Conservation (phyloP, 768 basidiomycete species). For the Boletus insuetus region DNA sequence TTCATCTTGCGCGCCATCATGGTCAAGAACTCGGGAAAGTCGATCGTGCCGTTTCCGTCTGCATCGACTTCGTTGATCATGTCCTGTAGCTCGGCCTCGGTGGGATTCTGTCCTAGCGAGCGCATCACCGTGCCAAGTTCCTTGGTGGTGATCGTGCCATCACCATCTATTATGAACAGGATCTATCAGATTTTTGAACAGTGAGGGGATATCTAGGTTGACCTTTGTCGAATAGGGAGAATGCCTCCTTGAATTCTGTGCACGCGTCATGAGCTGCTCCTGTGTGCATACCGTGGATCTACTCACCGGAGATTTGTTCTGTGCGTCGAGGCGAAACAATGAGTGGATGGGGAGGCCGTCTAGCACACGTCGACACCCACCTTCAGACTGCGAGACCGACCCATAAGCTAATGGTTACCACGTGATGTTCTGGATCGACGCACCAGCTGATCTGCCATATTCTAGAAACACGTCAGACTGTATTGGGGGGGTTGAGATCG, state of each 20-base stretch:
- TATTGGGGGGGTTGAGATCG: background rate
- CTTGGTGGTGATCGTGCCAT: constrained; percentile 88
- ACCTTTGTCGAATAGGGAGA: constrained; percentile 98
- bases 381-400: constrained; percentile 48
- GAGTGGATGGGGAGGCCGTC: background rate
- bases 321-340: constrained; percentile 7
- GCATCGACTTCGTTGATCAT: constrained; percentile 96
- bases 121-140: constrained; percentile 95
- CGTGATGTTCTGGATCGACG: constrained; percentile 23
- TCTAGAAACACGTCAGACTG: constrained; percentile 17
- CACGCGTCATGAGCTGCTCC: constrained; percentile 1
- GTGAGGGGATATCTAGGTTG: background rate
- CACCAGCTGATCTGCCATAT: constrained; percentile 60
- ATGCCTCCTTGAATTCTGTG: constrained; percentile 97
- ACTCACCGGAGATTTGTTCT: constrained; percentile 91
- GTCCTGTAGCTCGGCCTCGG: constrained; percentile 87
- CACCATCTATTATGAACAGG: constrained; percentile 57
- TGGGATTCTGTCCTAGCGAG: constrained; percentile 89
- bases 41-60: constrained; percentile 85
- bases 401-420: constrained; percentile 13
- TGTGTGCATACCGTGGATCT: background rate
- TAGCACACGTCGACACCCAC: constrained; percentile 35
- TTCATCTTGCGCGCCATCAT: constrained; percentile 90
- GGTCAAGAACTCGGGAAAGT: constrained; percentile 79
- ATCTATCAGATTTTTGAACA: background rate